phyloP scores from a whole-genome alignment of 2,329 filamentous ascomycete genomes.

The Colletotrichum simmondsii region DNA sequence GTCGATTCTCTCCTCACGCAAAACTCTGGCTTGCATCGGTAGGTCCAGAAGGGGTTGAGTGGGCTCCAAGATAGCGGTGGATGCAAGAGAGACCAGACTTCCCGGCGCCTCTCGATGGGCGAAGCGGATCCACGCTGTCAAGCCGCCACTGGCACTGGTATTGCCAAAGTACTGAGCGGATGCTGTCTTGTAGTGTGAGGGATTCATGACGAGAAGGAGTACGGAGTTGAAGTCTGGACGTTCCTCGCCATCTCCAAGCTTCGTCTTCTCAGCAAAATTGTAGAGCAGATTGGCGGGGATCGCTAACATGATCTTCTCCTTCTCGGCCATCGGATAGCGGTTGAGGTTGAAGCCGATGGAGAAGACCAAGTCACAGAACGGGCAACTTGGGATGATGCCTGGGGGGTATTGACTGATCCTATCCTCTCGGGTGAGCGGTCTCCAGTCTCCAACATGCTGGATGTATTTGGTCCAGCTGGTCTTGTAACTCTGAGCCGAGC shows the following conservation, averaged over 20 bases:
- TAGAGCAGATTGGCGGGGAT: constrained; percentile 1
- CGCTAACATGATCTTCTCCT: neutral
- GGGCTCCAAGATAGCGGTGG: neutral
- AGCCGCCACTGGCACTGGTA: neutral
- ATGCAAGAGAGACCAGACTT: neutral
- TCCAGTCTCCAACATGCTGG: constrained; percentile 4
- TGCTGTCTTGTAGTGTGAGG: neutral
- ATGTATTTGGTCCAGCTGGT: constrained; percentile 10
- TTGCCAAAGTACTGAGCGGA: neutral
- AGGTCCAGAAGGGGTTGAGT: neutral
- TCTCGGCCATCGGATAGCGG: neutral
- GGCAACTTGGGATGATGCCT: constrained; percentile 1
- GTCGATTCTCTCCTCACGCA: neutral
- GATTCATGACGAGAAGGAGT: constrained; percentile 3
- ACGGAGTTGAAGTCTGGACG: neutral
- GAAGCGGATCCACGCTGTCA: neutral
- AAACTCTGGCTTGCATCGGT: neutral
- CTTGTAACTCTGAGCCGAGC: neutral
- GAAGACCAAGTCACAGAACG: constrained; percentile 3
- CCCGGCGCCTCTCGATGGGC: neutral
- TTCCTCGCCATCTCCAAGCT: too few species aligned
- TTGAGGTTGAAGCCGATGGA: neutral
- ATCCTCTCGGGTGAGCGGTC: neutral
- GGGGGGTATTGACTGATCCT: neutral
- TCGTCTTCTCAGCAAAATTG: neutral